Base-by-base conservation (phyloP, 2,329 filamentous ascomycete species). In the Didymella keratinophila region DNA sequence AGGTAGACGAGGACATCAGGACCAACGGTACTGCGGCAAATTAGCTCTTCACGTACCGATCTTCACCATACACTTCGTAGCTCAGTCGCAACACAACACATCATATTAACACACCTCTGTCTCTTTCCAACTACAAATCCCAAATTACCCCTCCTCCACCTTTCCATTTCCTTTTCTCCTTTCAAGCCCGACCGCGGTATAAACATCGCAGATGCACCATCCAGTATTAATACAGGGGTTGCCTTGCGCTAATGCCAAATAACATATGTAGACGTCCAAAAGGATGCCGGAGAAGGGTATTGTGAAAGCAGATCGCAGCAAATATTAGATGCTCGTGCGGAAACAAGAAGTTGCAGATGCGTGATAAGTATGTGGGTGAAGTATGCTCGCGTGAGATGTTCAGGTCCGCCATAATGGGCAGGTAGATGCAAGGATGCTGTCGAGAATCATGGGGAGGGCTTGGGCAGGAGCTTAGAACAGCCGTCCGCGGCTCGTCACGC, bases 401-500 rank as follows among this genome's bases (percentile, higher is more conserved):
- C 7, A 3, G 23, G 7, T 3, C 23, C 23, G 23, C 3, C 7
- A 7, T 7, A 25, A 25, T 7, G 23, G 23, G 23, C 23, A 25
- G 23, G 7, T 25, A 7, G 23, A 30, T 10, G 28, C 28, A 30
- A 30, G 28, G 28, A 30, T 3, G 11, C 8, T 11, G 28, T 30
- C 9, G n/a, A n/a, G n/a, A n/a, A n/a, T n/a, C n/a, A n/a, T n/a
- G n/a, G n/a, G n/a, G n/a, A n/a, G n/a, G n/a, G n/a, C n/a, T n/a
- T 30, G 3, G 11, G 28, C 28, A 12, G 28, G 6, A 7, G 30
- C 11, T 27, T 48, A 58, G 41, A 58, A 58, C 14, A 69, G 52
- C 20, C 65, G 53, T n/a, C 71, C 69, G 32, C 71, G 65, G 52
- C 70, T 72, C 7, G 71, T 66, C 54, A 76, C 73, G 44, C 76